Percentiles rank a stretch among this genome's conserved stretches.
These are phyloP conservation scores for Tillandsia leiboldiana DNA, from an alignment of 176 grass and related monocot species.

Conservation along the genomic window DNA sequence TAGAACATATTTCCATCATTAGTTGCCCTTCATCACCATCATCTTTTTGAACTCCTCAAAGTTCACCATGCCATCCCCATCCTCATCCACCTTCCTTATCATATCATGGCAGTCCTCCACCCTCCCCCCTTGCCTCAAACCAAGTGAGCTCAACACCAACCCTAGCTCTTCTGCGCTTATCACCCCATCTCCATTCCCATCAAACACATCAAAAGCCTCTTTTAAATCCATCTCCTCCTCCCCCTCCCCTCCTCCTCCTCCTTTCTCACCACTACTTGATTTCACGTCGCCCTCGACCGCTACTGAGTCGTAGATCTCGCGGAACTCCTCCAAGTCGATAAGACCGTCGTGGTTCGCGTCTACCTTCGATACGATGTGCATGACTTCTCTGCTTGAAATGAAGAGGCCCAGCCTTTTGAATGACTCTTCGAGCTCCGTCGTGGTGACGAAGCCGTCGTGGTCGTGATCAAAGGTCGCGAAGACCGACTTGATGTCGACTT, in stretches of 20 bases:
- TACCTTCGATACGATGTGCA: constrained; percentile 53
- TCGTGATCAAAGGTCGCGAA: constrained; percentile 73
- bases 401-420: constrained; percentile 55
- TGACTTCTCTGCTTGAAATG: constrained; percentile 41
- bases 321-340: constrained; percentile 80
- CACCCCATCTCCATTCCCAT: constrained; percentile 77
- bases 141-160: constrained; percentile 58
- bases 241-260: constrained; percentile 20
- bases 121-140: constrained; percentile 42
- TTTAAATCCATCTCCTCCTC: constrained; percentile 46
- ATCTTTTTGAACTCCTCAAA: constrained; percentile 98
- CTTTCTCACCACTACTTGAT: background rate
- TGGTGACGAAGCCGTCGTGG: constrained; percentile 60
- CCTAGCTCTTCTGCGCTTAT: constrained; percentile 83
- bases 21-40: constrained; percentile 41
- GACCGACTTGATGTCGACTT: constrained; percentile 8
- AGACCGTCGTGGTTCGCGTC: constrained; percentile 81
- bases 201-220: constrained; percentile 91
- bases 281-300: background rate
- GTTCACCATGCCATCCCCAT: constrained; percentile 85
- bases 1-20: background rate
- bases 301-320: constrained; percentile 60
- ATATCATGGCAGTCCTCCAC: constrained; percentile 74
- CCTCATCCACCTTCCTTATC: constrained; percentile 69
- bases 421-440: constrained; percentile 62